Base-by-base conservation (phyloP, 371 early-diverging fungal species). In the Basidiobolus meristosporus region DNA sequence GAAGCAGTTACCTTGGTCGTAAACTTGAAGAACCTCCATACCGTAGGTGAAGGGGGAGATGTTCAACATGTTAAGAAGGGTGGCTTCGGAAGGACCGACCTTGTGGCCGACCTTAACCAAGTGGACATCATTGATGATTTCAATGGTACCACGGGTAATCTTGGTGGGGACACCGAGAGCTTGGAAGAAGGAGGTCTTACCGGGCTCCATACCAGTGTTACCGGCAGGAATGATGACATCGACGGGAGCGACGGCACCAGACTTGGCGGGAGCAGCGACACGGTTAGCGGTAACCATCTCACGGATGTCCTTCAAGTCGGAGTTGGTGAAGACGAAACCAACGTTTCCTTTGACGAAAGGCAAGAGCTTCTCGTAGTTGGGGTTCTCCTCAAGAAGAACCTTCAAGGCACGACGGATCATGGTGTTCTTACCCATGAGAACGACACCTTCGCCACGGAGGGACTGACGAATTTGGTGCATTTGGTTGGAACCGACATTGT, bases 401-500 rank as follows among this genome's bases (percentile, higher is more conserved):
- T 82, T 75, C 51, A 99, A 73, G 43, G 89, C 97, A 63, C 87
- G 80, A 57, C 93, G 93, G 42, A 99, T 93, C 85, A 95, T 92
- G 63, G 99, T 98, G 91, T 99, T 99, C 85, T 99, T 99, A 57
- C 99, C 99, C 92, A 98, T 96, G 35, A 99, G 77, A 41, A 99
- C 79, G 57, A 75, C 84, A 52, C 81, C 93, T 42, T 84, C 66
- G 39, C 82, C 85, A 63, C 98, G 86, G 60, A 97, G 79, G 43
- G 77, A 63, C 55, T 75, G 65, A 77, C 98, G 95, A 65, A 96
- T 88, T 57, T 88, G 77, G 81, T 99, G 99, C 90, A 98, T 92
- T 77, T 99, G 99, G 81, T 91, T 97, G 60, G 98, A 97, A 50
- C 91, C 85, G 65, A 99, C 98, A 77, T 98, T 99, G 79, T 98